Evolutionary conservation across 192 early-diverging fungal genomes (phyloP), one percentile per base, ranked within the genome.

Genomic region (Coemansia javaensis): DNA sequence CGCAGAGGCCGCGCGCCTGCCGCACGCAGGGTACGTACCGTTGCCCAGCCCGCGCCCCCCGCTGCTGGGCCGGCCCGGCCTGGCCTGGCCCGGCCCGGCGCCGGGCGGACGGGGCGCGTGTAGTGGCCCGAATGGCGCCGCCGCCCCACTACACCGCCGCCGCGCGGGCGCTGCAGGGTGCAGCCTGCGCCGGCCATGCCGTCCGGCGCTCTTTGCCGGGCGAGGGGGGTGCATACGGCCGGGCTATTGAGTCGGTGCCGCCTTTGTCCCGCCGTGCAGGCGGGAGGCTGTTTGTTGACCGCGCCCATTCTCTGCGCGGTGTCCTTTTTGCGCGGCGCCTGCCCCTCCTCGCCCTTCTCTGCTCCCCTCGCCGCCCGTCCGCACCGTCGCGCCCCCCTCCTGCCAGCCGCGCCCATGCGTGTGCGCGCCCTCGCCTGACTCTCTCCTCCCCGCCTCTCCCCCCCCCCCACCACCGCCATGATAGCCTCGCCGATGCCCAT

Each of bases 401-500:
- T 14, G 4, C 33, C n/a, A 2, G 3, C 33, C 2, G 33, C 33
- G n/a, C 33, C 16, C 33, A 17, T 35, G 33, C n/a, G 33, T 14
- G 16, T 17, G 33, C n/a, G 33, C 10, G 33, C n/a, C n/a, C 33
- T 15, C n/a, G 1, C 2, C 33, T 47, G 37, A 18, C 43, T 32
- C 15, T 34, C 21, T 28, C 17, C n/a, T 32, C 20, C 42, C 22
- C 15, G 39, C 35, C 16, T 28, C 22, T 24, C 21, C 31, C 38
- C 34, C 10, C 32, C 33, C n/a, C 16, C 41, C 44, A 25, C 24
- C 45, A 17, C 22, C 44, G 24, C 56, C 41, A 64, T 63, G 66
- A 67, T 71, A 75, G 58, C 63, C 20, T 51, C 63, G 52, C 58
- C 77, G 11, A 62, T 67, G 43, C 30, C 75, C 44, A 77, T 65